Base-by-base conservation (phyloP, 805 yeast genomes). In the Ogataea ramenticola region DNA sequence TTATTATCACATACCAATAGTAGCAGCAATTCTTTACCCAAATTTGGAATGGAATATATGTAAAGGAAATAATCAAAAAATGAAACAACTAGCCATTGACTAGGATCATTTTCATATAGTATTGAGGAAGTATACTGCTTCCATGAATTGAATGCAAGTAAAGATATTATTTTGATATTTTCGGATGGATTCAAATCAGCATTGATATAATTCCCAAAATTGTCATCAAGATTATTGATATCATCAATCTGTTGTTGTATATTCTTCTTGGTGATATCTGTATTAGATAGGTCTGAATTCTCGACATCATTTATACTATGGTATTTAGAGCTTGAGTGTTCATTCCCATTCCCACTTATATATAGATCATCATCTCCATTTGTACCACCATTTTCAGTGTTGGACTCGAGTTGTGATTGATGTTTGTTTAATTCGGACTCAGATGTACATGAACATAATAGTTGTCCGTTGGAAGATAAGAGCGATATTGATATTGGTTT, bases 401-500 rank as follows among this genome's bases (percentile, higher is more conserved):
- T 17, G 4, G 36, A 17, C 7, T 17, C 17, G 12, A 17, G 16
- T 17, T 15, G 6, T 15, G 14, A 10, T 7, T 24, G 10, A 10
- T 24, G 10, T 6, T 24, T 17, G 11, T 15, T 15, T 10, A 12
- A 4, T 33, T 15, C 21, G 7, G 19, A 17, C 10, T 33, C 36
- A 39, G 42, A 32, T 10, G 53, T 47, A 39, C 62, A 60, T 8
- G 67, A 58, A 5, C 62, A 53, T 24, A 65, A 48, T 0, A 65
- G 64, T 39, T 60, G 61, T 10, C 56, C 61, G 5, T 48, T 36
- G 4, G 48, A 36, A 2, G 70, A 58, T 3, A 65, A 46, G 4
- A 65, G 49, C 8, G 67, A 60, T 2, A 59, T 51, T 4, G 65
- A 55, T 2, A 55, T 40, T 3, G 70, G 67, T 9, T 45, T 44